phyloP scores from a whole-genome alignment of 2,329 filamentous ascomycete genomes.

The Cytospora schulzeri region DNA sequence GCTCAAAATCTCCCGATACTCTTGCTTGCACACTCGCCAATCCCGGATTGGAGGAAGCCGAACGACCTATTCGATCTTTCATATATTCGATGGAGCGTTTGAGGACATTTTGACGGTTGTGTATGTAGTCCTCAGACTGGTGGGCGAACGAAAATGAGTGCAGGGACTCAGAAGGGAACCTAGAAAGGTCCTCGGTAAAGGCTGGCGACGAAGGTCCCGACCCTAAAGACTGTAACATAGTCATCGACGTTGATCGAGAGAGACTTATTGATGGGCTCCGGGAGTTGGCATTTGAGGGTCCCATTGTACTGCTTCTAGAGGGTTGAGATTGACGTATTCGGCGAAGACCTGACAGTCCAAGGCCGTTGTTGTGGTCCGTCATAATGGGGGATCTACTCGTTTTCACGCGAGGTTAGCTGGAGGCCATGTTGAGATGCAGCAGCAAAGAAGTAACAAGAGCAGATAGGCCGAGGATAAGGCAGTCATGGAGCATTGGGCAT shows the following conservation, averaged over 20 bases:
- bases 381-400: slow-evolving; percentile 73
- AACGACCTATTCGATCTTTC: slow-evolving; percentile 86
- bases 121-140: slow-evolving; percentile 88
- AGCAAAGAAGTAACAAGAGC: slow-evolving; percentile 26
- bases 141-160: slow-evolving; percentile 98
- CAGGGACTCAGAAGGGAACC: slow-evolving; percentile 92
- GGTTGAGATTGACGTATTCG: slow-evolving; percentile 88
- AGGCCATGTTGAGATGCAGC: slow-evolving; percentile 31
- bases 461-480: slow-evolving; percentile 19
- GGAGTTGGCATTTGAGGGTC: slow-evolving; percentile 62
- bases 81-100: slow-evolving; percentile 96
- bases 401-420: slow-evolving; percentile 21
- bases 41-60: slow-evolving; percentile 67
- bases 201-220: slow-evolving; percentile 72
- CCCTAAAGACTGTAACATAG: slow-evolving; percentile 60
- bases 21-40: slow-evolving; percentile 84
- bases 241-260: slow-evolving; percentile 73
- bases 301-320: slow-evolving; percentile 63
- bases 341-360: slow-evolving; percentile 83
- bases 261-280: slow-evolving; percentile 57
- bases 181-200: slow-evolving; percentile 84
- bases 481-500: slow-evolving; percentile 7
- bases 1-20: slow-evolving; percentile 78
- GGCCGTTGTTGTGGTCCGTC: slow-evolving; percentile 82
- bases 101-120: slow-evolving; percentile 88